A percentile compares a stretch with the other conserved stretches of the same genome.
Evolutionary conservation across 768 basidiomycete species (phyloP).

Genomic region (Mycena vulgaris): DNA sequence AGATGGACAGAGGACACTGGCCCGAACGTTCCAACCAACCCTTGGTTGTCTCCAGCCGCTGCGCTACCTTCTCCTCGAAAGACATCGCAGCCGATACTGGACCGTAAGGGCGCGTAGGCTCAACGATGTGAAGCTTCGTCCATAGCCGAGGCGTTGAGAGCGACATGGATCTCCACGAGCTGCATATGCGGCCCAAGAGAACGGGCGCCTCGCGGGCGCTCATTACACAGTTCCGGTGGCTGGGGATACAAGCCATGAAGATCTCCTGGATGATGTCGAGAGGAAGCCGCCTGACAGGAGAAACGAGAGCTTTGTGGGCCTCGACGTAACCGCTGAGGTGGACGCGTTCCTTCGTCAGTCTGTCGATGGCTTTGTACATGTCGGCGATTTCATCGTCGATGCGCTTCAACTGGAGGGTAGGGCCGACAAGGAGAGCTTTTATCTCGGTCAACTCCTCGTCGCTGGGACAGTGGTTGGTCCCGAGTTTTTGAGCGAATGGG

Average conservation of each 20-base stretch:
- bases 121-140: constrained; percentile 18
- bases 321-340: not conserved
- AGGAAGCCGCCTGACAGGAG: not conserved
- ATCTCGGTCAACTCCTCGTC: constrained; percentile 21
- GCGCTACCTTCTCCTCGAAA: too few relatives aligned
- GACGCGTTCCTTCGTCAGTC: not conserved
- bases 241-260: constrained; percentile 27
- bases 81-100: too few relatives aligned
- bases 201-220: constrained; percentile 24
- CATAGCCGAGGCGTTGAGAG: constrained; percentile 30
- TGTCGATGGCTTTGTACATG: constrained; percentile 13
- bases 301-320: constrained; percentile 8
- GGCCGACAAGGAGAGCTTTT: constrained; percentile 11
- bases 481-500: constrained; percentile 8
- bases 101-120: not conserved
- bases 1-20: too few relatives aligned
- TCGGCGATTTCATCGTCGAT: constrained; percentile 18
- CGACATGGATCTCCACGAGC: constrained; percentile 26
- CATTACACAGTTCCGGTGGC: constrained; percentile 21
- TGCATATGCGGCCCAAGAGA: constrained; percentile 30
- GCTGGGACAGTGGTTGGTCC: constrained; percentile 26
- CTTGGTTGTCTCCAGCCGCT: too few relatives aligned
- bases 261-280: constrained; percentile 24
- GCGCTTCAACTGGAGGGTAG: not conserved
- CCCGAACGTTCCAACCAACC: too few relatives aligned